phyloP scores from a whole-genome alignment of 345 rosid species.

The Pistacia atlantica region DNA sequence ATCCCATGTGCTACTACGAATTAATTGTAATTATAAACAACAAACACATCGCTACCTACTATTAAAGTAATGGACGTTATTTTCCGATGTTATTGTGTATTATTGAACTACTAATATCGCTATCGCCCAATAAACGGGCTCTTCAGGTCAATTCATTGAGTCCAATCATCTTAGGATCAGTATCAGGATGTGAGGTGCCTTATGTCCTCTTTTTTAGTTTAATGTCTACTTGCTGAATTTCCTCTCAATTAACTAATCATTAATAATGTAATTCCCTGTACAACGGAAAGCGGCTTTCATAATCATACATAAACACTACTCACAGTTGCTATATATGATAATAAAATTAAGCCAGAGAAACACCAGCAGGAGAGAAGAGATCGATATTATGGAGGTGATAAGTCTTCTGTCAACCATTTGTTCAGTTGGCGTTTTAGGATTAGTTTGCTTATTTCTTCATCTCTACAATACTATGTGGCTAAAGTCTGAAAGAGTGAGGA shows the following conservation, averaged over 20 bases:
- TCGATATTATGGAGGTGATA: slow-evolving; percentile 4
- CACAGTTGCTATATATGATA: no score
- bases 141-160: background rate
- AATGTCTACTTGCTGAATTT: slow-evolving; percentile 10
- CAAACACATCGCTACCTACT: no score
- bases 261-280: background rate
- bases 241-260: background rate
- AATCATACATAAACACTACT: background rate
- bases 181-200: no score
- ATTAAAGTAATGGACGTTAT: background rate
- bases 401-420: slow-evolving; percentile 1
- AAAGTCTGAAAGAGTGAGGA: slow-evolving; percentile 29
- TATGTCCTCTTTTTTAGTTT: slow-evolving; percentile 3
- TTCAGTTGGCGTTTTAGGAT: background rate
- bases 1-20: background rate
- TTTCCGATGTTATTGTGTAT: background rate
- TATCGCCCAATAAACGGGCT: background rate
- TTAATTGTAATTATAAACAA: no score
- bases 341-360: no score
- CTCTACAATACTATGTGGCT: slow-evolving; percentile 27
- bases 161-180: slow-evolving; percentile 14
- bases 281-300: background rate
- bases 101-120: background rate
- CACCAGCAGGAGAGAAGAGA: no score
- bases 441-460: slow-evolving; percentile 20